Evolutionary conservation across 2,329 filamentous ascomycete species (phyloP).

Genomic region (Aspergillus bombycis): DNA sequence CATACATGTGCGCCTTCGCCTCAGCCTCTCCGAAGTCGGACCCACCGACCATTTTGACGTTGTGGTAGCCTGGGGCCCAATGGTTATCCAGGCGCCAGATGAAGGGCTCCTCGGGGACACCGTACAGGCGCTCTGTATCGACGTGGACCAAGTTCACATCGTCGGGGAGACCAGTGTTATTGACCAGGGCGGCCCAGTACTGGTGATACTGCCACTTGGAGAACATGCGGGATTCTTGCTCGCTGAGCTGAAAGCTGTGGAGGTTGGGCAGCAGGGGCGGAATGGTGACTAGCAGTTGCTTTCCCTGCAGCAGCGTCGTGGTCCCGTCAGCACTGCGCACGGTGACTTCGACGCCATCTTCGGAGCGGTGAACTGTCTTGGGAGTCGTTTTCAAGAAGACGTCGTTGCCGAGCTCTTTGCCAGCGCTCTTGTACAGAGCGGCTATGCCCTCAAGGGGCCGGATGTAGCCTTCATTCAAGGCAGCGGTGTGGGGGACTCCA

Average conservation of each 20-base stretch:
- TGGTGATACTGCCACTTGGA: not conserved
- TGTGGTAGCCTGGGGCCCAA: not conserved
- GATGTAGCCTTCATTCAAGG: not conserved
- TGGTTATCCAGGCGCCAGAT: not conserved
- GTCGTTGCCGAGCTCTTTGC: constrained; percentile 27
- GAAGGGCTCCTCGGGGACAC: not conserved
- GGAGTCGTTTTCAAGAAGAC: constrained; percentile 32
- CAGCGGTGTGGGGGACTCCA: not conserved
- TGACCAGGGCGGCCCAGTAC: not conserved
- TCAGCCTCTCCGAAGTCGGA: not conserved
- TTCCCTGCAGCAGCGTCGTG: not conserved
- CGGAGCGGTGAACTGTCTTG: not conserved
- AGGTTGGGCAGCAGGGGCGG: not conserved
- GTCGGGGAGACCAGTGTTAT: not conserved
- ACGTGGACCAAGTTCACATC: not conserved
- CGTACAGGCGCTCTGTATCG: not conserved
- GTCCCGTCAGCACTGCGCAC: not conserved
- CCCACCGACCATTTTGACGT: not conserved
- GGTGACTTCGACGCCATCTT: not conserved
- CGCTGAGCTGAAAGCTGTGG: not conserved
- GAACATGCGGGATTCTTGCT: not conserved
- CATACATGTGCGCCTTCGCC: not conserved
- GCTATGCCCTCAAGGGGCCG: not conserved
- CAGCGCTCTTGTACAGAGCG: constrained; percentile 4
- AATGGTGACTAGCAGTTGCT: not conserved